phyloP scores from a whole-genome alignment of 164 flowering plant genomes.

The Cinnamomum chago region DNA sequence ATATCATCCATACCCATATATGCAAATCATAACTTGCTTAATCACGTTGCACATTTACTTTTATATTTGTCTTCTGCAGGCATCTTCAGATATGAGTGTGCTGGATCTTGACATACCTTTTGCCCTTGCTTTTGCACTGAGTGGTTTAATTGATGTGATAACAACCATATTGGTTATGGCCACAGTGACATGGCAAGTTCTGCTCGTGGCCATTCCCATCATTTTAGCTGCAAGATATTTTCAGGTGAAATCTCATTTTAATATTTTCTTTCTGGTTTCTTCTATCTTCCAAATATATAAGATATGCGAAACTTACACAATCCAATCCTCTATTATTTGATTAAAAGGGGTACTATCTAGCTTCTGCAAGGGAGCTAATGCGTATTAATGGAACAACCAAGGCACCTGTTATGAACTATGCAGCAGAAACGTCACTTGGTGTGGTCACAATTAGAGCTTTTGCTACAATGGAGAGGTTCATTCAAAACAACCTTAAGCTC shows the following conservation, averaged over 20 bases:
- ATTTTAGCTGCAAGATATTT: slow-evolving; percentile 41
- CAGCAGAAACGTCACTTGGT: slow-evolving; percentile 79
- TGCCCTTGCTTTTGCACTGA: slow-evolving; percentile 32
- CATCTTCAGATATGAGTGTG: slow-evolving; percentile 76
- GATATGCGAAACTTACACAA: neutral
- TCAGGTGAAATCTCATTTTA: slow-evolving; percentile 46
- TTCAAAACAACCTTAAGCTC: slow-evolving; percentile 47
- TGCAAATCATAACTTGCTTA: neutral
- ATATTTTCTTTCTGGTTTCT: neutral
- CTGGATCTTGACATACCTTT: slow-evolving; percentile 76
- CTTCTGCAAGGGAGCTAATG: slow-evolving; percentile 65
- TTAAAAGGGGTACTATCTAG: slow-evolving; percentile 57
- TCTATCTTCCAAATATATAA: neutral
- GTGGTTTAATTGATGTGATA: slow-evolving; percentile 36
- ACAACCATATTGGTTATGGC: slow-evolving; percentile 50
- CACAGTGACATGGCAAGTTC: slow-evolving; percentile 84
- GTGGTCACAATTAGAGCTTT: slow-evolving; percentile 78
- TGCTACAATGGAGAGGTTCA: slow-evolving; percentile 44
- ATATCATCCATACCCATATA: neutral
- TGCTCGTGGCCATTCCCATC: slow-evolving; percentile 57
- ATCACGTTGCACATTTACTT: neutral
- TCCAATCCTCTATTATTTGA: neutral
- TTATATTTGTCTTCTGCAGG: slow-evolving; percentile 34
- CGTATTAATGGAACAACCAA: slow-evolving; percentile 89
- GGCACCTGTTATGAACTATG: slow-evolving; percentile 79